Percentiles rank a stretch among this genome's conserved stretches.
Conservation (phyloP, 1,284 basidiomycete species). For the Vanrija pseudolonga region DNA sequence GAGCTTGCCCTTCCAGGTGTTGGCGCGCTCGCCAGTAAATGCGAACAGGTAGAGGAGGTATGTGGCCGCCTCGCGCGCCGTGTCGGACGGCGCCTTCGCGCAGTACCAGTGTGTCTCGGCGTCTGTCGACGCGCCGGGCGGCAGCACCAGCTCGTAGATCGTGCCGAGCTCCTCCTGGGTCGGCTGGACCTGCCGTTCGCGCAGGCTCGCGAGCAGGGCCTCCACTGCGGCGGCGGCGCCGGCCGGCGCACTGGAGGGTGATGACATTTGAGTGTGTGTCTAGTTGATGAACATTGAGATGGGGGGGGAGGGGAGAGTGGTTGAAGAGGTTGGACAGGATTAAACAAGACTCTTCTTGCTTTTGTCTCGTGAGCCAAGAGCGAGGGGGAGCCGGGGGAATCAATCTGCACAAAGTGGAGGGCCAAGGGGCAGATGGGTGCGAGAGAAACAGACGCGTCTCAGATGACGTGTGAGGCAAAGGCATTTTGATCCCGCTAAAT, state of each 20-base stretch:
- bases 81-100: conserved; percentile 15
- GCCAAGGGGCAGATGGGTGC: too few relatives aligned
- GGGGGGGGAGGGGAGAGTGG: neutral
- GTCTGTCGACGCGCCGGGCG: neutral
- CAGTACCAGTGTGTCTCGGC: conserved; percentile 41
- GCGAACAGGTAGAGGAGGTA: conserved; percentile 77
- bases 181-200: neutral
- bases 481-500: too few relatives aligned
- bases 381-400: too few relatives aligned
- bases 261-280: neutral
- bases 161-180: neutral
- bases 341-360: too few relatives aligned
- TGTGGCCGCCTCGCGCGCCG: conserved; percentile 56
- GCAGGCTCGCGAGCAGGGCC: too few relatives aligned
- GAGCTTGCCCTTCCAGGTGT: conserved; percentile 60
- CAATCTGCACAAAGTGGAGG: too few relatives aligned
- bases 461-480: neutral
- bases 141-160: conserved; percentile 3
- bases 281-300: neutral
- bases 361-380: too few relatives aligned
- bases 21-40: conserved; percentile 55
- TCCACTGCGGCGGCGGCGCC: too few relatives aligned
- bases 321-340: neutral
- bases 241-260: too few relatives aligned
- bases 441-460: neutral